Evolutionary conservation across 768 basidiomycete genomes (phyloP), one percentile per base, ranked within the genome.

Genomic region (Serpula lacrymans): DNA sequence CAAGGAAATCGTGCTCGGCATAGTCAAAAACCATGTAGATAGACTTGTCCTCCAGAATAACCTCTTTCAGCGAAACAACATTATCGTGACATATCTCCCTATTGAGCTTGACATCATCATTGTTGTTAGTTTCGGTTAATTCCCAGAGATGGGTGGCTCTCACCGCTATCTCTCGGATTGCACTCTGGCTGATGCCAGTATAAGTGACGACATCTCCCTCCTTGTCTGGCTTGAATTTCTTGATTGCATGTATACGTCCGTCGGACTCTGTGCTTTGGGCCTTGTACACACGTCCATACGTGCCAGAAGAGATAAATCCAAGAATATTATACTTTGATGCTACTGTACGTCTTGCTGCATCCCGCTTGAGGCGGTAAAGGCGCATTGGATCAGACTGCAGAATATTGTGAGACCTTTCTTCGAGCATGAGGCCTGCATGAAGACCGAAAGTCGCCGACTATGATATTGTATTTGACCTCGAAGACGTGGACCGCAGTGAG

Each of bases 21-120:
- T 96, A 99, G 52, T 98, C 95, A 50, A 99, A 98, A 11, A 98
- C 93, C 91, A 99, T 97, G 61, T 93, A 96, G 47, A 99, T 98
- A 1, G 91, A 92, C 62, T 97, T 97, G 50, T 98, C 96, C 58
- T 99, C 95, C 20, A 99, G 68, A 41, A 99, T 93, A 28, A 97
- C 95, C 59, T 98, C 95, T 51, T 86, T 80, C 28, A 99, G 75
- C 0, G 90, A 79, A 7, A 92, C 90, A 1, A 99, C 69, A 52
- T 99, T 97, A 60, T 89, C 87, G 58, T 95, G 92, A 40, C 78
- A 71, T 25, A 93, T 88, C 57, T 95, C 93, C 36, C 88, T 74
- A 62, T 95, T 95, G 50, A 94, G 67, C 88, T 93, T 51, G 12
- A 48, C 22, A 41, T 37, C 30, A 49, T 61, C 29, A 60, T 34